A percentile compares a stretch with the other conserved stretches of the same genome.
Evolutionary conservation across 2,329 filamentous ascomycete species (phyloP).

Genomic region (Trichoderma semiorbis): DNA sequence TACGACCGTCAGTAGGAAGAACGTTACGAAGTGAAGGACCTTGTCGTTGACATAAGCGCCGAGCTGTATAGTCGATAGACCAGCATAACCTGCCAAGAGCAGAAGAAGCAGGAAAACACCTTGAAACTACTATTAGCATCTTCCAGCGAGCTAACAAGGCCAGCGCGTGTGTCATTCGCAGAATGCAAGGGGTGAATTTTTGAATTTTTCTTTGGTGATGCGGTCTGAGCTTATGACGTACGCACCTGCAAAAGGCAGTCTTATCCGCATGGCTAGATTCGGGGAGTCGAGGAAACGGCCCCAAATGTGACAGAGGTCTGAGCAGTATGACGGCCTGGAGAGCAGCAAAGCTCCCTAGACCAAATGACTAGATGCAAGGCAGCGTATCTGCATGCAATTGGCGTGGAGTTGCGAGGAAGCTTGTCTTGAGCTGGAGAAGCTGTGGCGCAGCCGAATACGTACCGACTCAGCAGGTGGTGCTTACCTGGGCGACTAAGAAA

Average conservation of each 20-base stretch:
- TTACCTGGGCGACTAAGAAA: neutral
- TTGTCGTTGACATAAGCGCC: slow-evolving; percentile 75
- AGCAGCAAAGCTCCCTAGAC: slow-evolving; percentile 11
- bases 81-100: slow-evolving; percentile 72
- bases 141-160: neutral
- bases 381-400: neutral
- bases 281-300: neutral
- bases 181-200: neutral
- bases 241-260: slow-evolving; percentile 83
- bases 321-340: neutral
- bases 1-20: slow-evolving; percentile 79
- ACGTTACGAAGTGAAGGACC: slow-evolving; percentile 77
- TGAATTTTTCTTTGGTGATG: neutral
- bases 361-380: neutral
- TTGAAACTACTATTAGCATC: slow-evolving; percentile 32
- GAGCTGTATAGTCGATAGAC: slow-evolving; percentile 64
- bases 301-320: neutral
- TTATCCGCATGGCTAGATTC: slow-evolving; percentile 66
- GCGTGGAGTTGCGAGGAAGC: slow-evolving; percentile 5
- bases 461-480: neutral
- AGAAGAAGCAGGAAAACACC: slow-evolving; percentile 68
- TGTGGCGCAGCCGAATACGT: slow-evolving; percentile 7
- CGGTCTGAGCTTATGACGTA: slow-evolving; percentile 16
- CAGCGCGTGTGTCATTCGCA: neutral
- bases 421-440: slow-evolving; percentile 5